phyloP scores from a whole-genome alignment of 2,329 filamentous ascomycete genomes.

The Alternaria triticina region DNA sequence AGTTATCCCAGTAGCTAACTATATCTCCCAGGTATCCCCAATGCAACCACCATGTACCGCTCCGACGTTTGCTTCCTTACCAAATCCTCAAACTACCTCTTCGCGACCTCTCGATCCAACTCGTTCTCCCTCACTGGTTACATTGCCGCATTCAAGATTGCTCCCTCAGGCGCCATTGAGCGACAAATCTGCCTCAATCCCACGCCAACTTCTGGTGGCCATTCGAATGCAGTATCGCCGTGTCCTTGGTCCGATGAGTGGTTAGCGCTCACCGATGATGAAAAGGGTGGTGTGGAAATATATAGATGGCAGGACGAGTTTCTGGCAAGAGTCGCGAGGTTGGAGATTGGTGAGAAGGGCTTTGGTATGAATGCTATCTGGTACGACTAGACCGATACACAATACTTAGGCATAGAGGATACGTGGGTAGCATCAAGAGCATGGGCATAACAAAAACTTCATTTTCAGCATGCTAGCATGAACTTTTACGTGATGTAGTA shows the following conservation, averaged over 20 bases:
- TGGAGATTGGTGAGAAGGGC: slow-evolving; percentile 82
- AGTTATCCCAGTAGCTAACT: background rate
- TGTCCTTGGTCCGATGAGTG: slow-evolving; percentile 87
- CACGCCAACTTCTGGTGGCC: slow-evolving; percentile 84
- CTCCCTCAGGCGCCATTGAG: slow-evolving; percentile 73
- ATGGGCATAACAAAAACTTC: too few species aligned
- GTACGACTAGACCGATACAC: slow-evolving; percentile 69
- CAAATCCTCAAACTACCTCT: slow-evolving; percentile 74
- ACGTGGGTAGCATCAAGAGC: background rate
- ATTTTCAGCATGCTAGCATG: background rate
- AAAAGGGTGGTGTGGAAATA: slow-evolving; percentile 85
- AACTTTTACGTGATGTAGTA: background rate
- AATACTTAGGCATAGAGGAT: background rate
- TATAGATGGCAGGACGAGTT: slow-evolving; percentile 87
- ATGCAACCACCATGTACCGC: slow-evolving; percentile 71
- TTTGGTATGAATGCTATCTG: slow-evolving; percentile 98
- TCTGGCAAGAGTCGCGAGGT: slow-evolving; percentile 75
- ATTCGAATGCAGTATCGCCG: slow-evolving; percentile 86
- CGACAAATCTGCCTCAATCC: slow-evolving; percentile 80
- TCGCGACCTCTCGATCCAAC: slow-evolving; percentile 84
- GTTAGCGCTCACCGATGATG: slow-evolving; percentile 88
- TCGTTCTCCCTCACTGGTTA: slow-evolving; percentile 78
- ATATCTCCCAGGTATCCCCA: slow-evolving; percentile 47
- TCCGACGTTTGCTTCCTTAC: slow-evolving; percentile 82
- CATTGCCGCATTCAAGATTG: slow-evolving; percentile 78